These are phyloP conservation scores for Picea abies DNA, from an alignment of 83 land plant species.

Conservation along the genomic window DNA sequence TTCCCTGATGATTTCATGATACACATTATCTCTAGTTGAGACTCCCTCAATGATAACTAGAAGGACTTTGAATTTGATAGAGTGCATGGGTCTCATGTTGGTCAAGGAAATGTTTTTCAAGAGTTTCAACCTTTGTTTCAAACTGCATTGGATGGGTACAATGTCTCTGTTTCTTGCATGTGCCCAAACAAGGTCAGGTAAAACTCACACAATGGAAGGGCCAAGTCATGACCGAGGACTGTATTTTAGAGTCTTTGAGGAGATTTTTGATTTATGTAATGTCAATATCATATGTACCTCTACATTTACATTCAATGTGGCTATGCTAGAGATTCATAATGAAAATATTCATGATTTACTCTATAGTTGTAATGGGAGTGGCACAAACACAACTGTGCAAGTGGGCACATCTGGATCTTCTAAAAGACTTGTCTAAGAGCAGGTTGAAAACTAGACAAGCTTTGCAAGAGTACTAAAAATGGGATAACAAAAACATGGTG, in stretches of 20 bases:
- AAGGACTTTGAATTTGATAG: conserved; percentile 94
- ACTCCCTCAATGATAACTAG: conserved; percentile 39
- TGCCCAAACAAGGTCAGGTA: conserved; percentile 88
- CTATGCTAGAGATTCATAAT: conserved; percentile 80
- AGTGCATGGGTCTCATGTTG: conserved; percentile 94
- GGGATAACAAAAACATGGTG: conserved; percentile 59
- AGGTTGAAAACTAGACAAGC: conserved; percentile 68
- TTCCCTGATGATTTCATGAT: conserved; percentile 85
- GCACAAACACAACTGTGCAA: conserved; percentile 18
- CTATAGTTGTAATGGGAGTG: not conserved
- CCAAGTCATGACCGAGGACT: no score
- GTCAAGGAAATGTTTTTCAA: conserved; percentile 83
- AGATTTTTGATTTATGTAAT: conserved; percentile 87
- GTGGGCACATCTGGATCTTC: conserved; percentile 50
- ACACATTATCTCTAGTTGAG: conserved; percentile 68
- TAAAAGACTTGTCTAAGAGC: conserved; percentile 67
- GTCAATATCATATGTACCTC: conserved; percentile 67
- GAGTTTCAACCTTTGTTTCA: conserved; percentile 91
- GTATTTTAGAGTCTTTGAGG: conserved; percentile 8
- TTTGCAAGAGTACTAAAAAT: conserved; percentile 67
- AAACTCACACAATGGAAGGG: conserved; percentile 69
- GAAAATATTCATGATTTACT: conserved; percentile 56
- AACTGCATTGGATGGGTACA: conserved; percentile 94
- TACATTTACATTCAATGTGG: conserved; percentile 36
- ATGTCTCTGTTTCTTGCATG: conserved; percentile 85